Evolutionary conservation across 331 rosid species (phyloP).

Genomic region (Pyracantha coccinea): DNA sequence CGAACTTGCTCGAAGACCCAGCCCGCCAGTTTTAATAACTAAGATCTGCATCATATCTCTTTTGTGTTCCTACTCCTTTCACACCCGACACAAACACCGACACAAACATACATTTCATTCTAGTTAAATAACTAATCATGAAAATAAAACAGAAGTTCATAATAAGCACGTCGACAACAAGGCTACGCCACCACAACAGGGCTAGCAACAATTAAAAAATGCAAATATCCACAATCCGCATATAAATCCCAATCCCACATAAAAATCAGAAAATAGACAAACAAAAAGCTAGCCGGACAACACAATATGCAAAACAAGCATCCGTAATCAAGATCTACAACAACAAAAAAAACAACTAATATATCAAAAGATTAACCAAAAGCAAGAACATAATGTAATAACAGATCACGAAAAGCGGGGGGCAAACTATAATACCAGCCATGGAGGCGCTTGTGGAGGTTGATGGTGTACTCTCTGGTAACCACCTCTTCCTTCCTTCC

Average conservation of each 20-base stretch:
- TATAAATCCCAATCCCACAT: background rate
- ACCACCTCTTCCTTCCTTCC: slow-evolving; percentile 94
- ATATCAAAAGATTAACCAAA: background rate
- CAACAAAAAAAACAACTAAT: background rate
- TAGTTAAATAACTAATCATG: background rate
- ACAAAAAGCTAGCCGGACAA: no score
- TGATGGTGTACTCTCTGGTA: slow-evolving; percentile 78
- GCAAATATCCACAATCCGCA: background rate
- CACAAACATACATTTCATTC: background rate
- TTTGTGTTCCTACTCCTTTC: background rate
- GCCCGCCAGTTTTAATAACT: background rate
- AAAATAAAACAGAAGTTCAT: background rate
- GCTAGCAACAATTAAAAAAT: background rate
- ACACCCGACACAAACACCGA: background rate
- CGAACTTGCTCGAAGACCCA: background rate
- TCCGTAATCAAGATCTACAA: background rate
- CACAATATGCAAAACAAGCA: background rate
- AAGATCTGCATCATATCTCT: background rate
- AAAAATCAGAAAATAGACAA: background rate
- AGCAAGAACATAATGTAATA: background rate
- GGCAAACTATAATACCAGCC: slow-evolving; percentile 44
- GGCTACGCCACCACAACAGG: no score
- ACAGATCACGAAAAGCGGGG: background rate
- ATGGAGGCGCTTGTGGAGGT: slow-evolving; percentile 88
- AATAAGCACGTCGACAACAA: no score